Conservation (phyloP, 2,329 filamentous ascomycete genomes). For the Trichoderma sp. region DNA sequence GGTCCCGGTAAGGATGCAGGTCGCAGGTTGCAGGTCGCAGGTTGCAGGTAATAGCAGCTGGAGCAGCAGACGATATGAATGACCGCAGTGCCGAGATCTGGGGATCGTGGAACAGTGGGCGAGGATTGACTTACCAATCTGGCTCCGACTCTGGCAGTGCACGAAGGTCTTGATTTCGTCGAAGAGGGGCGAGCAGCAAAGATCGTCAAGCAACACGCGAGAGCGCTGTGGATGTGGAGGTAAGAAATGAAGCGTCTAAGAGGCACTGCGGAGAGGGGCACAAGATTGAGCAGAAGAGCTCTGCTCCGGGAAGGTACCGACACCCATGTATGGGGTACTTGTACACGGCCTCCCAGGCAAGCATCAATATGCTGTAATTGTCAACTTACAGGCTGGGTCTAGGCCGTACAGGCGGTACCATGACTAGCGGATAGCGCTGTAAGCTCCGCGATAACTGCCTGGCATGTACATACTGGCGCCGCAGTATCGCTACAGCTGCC, state of each 20-base stretch:
- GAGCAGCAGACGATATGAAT: conserved; percentile 20
- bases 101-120: conserved; percentile 1
- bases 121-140: background rate
- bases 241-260: background rate
- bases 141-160: background rate
- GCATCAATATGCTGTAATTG: background rate
- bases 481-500: background rate
- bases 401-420: background rate
- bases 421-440: background rate
- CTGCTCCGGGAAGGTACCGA: background rate
- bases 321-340: background rate
- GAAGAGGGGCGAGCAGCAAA: background rate
- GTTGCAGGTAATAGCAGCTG: background rate
- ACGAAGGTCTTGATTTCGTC: background rate
- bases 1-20: conserved; percentile 11
- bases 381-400: conserved; percentile 1
- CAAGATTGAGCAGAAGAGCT: background rate
- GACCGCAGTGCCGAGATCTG: conserved; percentile 15
- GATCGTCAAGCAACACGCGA: background rate
- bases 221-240: conserved; percentile 5
- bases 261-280: conserved; percentile 8
- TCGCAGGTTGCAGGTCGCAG: background rate
- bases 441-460: background rate
- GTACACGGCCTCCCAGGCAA: background rate
- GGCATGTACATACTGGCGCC: background rate